These are phyloP conservation scores for Cyathus striatus DNA, from an alignment of 768 basidiomycete genomes.

Conservation along the genomic window DNA sequence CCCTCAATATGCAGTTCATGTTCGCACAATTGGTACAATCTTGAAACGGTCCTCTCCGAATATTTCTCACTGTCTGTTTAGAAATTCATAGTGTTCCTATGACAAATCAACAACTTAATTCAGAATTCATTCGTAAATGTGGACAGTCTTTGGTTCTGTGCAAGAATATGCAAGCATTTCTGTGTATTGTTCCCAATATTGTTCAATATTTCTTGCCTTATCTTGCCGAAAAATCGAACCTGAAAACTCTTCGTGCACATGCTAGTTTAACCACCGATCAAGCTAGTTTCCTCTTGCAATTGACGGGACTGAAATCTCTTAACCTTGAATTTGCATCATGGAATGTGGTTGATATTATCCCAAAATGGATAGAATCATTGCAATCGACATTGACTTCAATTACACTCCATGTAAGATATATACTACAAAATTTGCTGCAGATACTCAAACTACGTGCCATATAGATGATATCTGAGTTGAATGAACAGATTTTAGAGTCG, in stretches of 20 bases:
- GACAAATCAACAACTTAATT: conserved; percentile 29
- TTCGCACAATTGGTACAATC: conserved; percentile 48
- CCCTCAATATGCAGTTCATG: conserved; percentile 49
- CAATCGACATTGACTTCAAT: conserved; percentile 43
- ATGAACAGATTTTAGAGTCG: conserved; percentile 42
- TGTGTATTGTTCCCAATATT: conserved; percentile 40
- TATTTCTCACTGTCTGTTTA: conserved; percentile 12
- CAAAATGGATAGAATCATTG: conserved; percentile 46
- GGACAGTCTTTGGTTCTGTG: conserved; percentile 40
- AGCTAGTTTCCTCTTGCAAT: conserved; percentile 31
- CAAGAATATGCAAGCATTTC: conserved; percentile 51
- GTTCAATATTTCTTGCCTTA: conserved; percentile 45
- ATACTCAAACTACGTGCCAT: not conserved
- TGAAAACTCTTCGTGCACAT: conserved; percentile 43
- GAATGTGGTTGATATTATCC: conserved; percentile 54
- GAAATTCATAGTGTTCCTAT: conserved; percentile 47
- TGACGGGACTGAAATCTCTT: conserved; percentile 37
- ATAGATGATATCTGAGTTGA: conserved; percentile 55
- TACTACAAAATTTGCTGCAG: not conserved
- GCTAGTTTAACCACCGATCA: conserved; percentile 53
- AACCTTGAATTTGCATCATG: conserved; percentile 58
- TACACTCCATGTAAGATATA: conserved; percentile 57
- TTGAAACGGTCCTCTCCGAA: not conserved
- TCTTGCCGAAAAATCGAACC: conserved; percentile 36
- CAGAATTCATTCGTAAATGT: conserved; percentile 51